Base-by-base conservation (phyloP, 257 asterid genomes). In the Jasminum sambac region DNA sequence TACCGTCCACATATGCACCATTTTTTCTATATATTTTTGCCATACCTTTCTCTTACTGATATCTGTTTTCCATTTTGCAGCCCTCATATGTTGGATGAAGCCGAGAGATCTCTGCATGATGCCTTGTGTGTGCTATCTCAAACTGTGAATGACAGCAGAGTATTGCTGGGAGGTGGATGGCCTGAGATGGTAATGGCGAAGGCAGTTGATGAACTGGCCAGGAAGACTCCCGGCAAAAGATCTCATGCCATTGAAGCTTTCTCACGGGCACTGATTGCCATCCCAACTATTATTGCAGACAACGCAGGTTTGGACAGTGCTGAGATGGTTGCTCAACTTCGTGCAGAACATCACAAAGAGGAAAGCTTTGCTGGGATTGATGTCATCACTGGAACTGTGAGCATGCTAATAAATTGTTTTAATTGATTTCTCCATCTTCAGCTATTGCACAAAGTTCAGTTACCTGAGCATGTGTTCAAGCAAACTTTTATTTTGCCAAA, bases 181-280 rank as follows among this genome's bases (percentile, higher is more conserved):
- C 91, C 97, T 16, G 97, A 90, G 81, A 87, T 90, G 97, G 88
- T 86, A 70, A 93, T 90, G 98, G 90, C 94, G 16, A 93, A 89
- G 81, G 95, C 95, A 64, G 94, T 90, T 11, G 96, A 87, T 79
- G 98, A 93, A 69, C 89, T 93, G 58, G 92, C 98, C 67, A 81
- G 86, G 80, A 87, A 81, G 82, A 93, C 97, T 60, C 97, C 97
- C 7, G 97, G 97, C 48, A 89, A 90, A 84, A 84, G 79, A 73
- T 89, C 98, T 50, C 96, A 84, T 68, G 95, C 97, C 43, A 90
- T 90, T 73, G 97, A 93, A 76, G 96, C 98, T n/a, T 93, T 90
- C 81, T 85, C 97, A 68, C 84, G 87, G 24, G 96, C 98, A 40
- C 96, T 89, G 61, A 69, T 79, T 63, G 88, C 96, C 70, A 89